Percentiles rank a stretch among this genome's conserved stretches.
Conservation (phyloP, 202 grass and related monocot species). For the Panicum hallii region DNA sequence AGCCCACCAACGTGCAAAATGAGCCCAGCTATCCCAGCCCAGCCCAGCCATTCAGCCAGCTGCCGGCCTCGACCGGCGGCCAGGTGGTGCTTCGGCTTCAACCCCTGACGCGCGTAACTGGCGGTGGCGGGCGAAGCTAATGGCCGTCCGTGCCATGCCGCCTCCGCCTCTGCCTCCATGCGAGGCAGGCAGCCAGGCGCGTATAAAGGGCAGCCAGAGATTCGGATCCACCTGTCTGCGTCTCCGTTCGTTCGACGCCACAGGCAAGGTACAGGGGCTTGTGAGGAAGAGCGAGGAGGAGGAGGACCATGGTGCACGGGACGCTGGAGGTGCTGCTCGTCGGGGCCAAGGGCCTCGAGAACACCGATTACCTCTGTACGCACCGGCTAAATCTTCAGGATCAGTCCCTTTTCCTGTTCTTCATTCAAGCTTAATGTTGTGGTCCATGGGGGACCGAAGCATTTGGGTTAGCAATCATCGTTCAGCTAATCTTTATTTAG, state of each 20-base stretch:
- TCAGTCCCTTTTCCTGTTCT: not conserved
- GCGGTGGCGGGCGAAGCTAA: slow-evolving; percentile 29
- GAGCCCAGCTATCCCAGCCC: not conserved
- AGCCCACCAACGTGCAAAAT: not conserved
- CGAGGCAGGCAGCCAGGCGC: not conserved
- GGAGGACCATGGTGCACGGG: slow-evolving; percentile 78
- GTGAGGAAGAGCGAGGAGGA: slow-evolving; percentile 1
- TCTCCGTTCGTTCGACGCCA: slow-evolving; percentile 17
- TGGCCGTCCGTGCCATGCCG: slow-evolving; percentile 29
- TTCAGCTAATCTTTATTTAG: not conserved
- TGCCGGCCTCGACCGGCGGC: not conserved
- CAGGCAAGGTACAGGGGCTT: not conserved
- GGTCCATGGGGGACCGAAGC: not conserved
- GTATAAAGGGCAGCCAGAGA: slow-evolving; percentile 23
- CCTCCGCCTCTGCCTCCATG: not conserved
- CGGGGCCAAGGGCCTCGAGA: slow-evolving; percentile 93
- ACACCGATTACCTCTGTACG: slow-evolving; percentile 89
- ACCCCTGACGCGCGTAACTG: slow-evolving; percentile 31
- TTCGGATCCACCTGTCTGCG: slow-evolving; percentile 30
- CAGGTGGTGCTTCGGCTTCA: not conserved
- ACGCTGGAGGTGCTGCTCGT: slow-evolving; percentile 92
- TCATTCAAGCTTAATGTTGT: not conserved
- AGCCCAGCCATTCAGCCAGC: not conserved
- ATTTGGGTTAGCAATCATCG: slow-evolving; percentile 4
- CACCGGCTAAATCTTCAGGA: not conserved